Conservation (phyloP, 257 asterid genomes). For the Forsythia suspensa region DNA sequence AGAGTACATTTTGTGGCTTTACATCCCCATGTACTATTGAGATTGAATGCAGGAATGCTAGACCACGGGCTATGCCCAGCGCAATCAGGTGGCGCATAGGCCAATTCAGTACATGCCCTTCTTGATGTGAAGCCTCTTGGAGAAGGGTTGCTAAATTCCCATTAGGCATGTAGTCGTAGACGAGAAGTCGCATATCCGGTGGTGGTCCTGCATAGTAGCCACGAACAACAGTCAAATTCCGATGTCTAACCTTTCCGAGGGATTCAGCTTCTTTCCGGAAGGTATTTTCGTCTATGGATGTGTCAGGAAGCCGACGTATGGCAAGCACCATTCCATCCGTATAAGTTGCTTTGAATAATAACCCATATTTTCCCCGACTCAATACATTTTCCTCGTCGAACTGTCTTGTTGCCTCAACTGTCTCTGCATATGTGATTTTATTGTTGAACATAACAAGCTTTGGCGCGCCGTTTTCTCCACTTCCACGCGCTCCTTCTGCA, state of each 20-base stretch:
- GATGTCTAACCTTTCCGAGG: slow-evolving; percentile 69
- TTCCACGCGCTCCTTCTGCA: slow-evolving; percentile 62
- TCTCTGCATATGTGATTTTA: slow-evolving; percentile 73
- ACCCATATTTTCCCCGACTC: slow-evolving; percentile 68
- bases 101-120: slow-evolving; percentile 90
- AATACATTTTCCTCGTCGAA: slow-evolving; percentile 83
- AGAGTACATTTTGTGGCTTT: slow-evolving; percentile 73
- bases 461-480: slow-evolving; percentile 73
- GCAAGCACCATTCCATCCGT: slow-evolving; percentile 90
- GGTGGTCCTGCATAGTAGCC: slow-evolving; percentile 87
- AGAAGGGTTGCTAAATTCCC: slow-evolving; percentile 75
- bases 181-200: slow-evolving; percentile 62
- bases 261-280: slow-evolving; percentile 80
- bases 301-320: slow-evolving; percentile 65
- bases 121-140: slow-evolving; percentile 87
- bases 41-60: slow-evolving; percentile 63
- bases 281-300: slow-evolving; percentile 54
- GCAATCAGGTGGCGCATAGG: slow-evolving; percentile 94
- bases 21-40: slow-evolving; percentile 61
- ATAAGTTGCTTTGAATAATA: slow-evolving; percentile 66
- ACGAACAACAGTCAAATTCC: slow-evolving; percentile 77
- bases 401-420: slow-evolving; percentile 78
- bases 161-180: slow-evolving; percentile 87
- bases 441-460: slow-evolving; percentile 78
- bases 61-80: slow-evolving; percentile 78